phyloP scores from a whole-genome alignment of 1,284 basidiomycete genomes.

The Ganoderma lingzhi region DNA sequence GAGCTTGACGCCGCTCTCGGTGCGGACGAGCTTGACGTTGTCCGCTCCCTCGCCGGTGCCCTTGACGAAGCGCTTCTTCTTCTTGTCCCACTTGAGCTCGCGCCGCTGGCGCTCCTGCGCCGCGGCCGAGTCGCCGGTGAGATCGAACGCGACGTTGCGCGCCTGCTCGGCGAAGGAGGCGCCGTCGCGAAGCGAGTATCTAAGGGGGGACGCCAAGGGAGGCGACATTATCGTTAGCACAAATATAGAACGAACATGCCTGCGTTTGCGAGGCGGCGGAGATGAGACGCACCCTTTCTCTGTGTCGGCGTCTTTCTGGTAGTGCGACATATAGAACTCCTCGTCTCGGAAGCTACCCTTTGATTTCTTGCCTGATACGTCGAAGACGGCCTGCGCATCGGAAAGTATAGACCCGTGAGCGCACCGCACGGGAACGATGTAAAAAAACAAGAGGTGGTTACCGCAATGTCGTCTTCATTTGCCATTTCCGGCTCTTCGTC shows the following conservation, averaged over 20 bases:
- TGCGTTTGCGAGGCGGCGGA: not conserved
- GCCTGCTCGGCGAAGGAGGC: slow-evolving; percentile 90
- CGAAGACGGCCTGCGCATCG: slow-evolving; percentile 73
- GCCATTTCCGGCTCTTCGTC: slow-evolving; percentile 68
- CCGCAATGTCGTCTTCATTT: slow-evolving; percentile 79
- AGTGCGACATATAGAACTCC: slow-evolving; percentile 92
- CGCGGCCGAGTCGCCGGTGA: slow-evolving; percentile 82
- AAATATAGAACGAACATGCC: not conserved
- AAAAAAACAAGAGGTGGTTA: slow-evolving; percentile 43
- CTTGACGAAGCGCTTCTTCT: slow-evolving; percentile 95
- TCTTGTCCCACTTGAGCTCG: slow-evolving; percentile 90
- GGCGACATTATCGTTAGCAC: not conserved
- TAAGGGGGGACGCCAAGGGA: slow-evolving; percentile 40
- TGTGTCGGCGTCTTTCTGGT: slow-evolving; percentile 84
- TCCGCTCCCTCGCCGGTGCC: slow-evolving; percentile 89
- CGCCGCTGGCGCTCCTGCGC: slow-evolving; percentile 70
- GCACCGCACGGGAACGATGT: not conserved
- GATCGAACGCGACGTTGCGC: slow-evolving; percentile 81
- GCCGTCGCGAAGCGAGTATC: slow-evolving; percentile 88
- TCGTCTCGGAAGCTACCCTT: slow-evolving; percentile 75
- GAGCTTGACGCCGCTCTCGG: slow-evolving; percentile 92
- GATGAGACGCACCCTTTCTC: slow-evolving; percentile 81
- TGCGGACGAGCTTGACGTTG: slow-evolving; percentile 94
- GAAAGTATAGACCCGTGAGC: not conserved
- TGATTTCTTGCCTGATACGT: slow-evolving; percentile 58